Conservation (phyloP, 805 yeast genomes). For the Barnettozyma populi region DNA sequence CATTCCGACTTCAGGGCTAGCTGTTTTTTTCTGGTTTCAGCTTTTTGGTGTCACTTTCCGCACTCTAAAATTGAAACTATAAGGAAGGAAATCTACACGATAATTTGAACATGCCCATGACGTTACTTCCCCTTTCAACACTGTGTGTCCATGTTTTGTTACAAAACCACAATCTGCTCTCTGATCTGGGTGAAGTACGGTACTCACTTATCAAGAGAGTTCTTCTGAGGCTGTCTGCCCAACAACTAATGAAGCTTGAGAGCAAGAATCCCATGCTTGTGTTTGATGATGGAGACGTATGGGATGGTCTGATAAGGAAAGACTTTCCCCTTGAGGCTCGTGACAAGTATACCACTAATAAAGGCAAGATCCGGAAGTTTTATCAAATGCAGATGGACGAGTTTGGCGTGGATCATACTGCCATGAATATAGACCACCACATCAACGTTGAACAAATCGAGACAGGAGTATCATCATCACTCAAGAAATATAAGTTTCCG, state of each 20-base stretch:
- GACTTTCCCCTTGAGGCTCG: constrained; percentile 33
- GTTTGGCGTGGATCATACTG: constrained; percentile 7
- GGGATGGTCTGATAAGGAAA: constrained; percentile 27
- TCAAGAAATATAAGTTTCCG: constrained; percentile 29
- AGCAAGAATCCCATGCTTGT: constrained; percentile 26
- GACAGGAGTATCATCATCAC: not conserved
- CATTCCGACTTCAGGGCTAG: no score
- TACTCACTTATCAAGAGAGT: constrained; percentile 28
- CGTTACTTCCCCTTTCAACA: constrained; percentile 13
- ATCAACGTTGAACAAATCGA: constrained; percentile 8
- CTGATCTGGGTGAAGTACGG: constrained; percentile 29
- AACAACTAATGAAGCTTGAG: constrained; percentile 31
- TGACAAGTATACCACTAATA: constrained; percentile 25
- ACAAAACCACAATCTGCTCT: constrained; percentile 14
- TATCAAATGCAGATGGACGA: constrained; percentile 19
- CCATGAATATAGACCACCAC: constrained; percentile 15
- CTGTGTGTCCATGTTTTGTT: constrained; percentile 22
- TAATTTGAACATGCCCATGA: not conserved
- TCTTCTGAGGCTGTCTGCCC: constrained; percentile 25
- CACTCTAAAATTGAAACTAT: not conserved
- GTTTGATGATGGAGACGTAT: constrained; percentile 35
- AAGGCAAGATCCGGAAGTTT: constrained; percentile 15
- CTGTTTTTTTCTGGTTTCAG: not conserved
- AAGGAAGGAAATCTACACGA: not conserved
- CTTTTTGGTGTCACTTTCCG: not conserved